Base-by-base conservation (phyloP, 2,329 filamentous ascomycete genomes). In the Penicillium sp. region DNA sequence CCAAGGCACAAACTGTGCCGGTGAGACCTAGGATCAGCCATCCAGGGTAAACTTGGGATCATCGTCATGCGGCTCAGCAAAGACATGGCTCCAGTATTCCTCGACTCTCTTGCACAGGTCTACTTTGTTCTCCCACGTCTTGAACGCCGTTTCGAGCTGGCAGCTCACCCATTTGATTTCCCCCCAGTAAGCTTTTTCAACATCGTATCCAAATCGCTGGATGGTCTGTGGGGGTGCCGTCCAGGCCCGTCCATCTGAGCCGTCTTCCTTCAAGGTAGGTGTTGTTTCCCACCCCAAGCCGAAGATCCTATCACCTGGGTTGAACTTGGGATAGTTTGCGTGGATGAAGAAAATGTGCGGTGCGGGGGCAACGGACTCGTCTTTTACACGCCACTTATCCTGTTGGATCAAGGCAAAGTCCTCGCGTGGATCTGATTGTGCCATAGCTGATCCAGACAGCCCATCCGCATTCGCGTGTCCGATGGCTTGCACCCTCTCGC, bases 301-400 rank as follows among this genome's bases (percentile, higher is more conserved):
- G 43, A 70, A 72, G 3, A 72, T 59, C 10, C 66, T 63, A 39
- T 67, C 67, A 4, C 62, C 61, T 0, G 70, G 69, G 38, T 72
- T 69, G 44, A 73, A 68, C 48, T 72, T 72, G 24, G 70, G 70
- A 39, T 69, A 64, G 47, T 71, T 70, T 22, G 69, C 68, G 48
- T 72, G 69, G 31, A 72, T 61, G 37, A 71, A 72, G 48, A 70
- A 68, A 12, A 66, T 56, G 3, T 58, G 64, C 2, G 68, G 68
- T 6, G 68, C 45, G 19, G 61, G 52, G 17, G 62, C 66, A 29
- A 63, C 59, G 1, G 58, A 52, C 3, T 60, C 55, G 45, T 70
- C 65, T 40, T 66, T 62, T 2, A 65, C 59, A 15, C 67, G 65
- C 58, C 62, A 64, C 52, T 61, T 64, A 19, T 59, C 56, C 37